Percentiles rank a stretch among this genome's conserved stretches.
Evolutionary conservation across 176 grass and related monocot genomes (phyloP).

Genomic region (Oryza punctata): DNA sequence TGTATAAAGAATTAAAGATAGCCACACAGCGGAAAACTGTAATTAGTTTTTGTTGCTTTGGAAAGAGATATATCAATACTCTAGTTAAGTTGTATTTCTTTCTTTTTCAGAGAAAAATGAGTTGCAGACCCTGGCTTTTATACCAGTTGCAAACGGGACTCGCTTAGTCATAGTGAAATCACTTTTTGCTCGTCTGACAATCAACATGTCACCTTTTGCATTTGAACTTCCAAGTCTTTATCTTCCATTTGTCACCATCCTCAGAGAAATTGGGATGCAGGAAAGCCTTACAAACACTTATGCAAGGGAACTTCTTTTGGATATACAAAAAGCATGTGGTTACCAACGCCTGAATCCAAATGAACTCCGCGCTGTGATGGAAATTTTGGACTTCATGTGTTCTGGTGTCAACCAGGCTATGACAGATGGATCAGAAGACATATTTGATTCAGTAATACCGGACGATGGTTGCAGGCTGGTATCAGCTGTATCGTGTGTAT

Average conservation of each 20-base stretch:
- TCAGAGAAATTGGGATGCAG: conserved; percentile 91
- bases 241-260: conserved; percentile 79
- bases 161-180: conserved; percentile 87
- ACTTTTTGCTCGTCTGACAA: conserved; percentile 80
- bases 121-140: conserved; percentile 81
- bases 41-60: conserved; percentile 29
- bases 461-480: conserved; percentile 99
- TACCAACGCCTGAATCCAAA: conserved; percentile 96
- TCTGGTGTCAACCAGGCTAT: conserved; percentile 54
- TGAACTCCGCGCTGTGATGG: conserved; percentile 89
- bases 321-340: conserved; percentile 89
- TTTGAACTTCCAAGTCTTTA: conserved; percentile 86
- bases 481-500: conserved; percentile 80
- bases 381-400: conserved; percentile 88
- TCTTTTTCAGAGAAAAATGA: conserved; percentile 75
- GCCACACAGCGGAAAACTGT: not conserved
- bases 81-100: conserved; percentile 19
- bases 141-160: conserved; percentile 96
- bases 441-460: conserved; percentile 80
- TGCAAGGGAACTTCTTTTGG: conserved; percentile 85
- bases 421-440: conserved; percentile 47
- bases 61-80: not conserved
- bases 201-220: conserved; percentile 96
- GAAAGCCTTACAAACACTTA: conserved; percentile 77
- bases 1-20: conserved; percentile 12